Percentiles rank a stretch among this genome's conserved stretches.
These are phyloP conservation scores for Echinosphaeria canescens DNA, from an alignment of 2,329 filamentous ascomycete genomes.

Conservation along the genomic window DNA sequence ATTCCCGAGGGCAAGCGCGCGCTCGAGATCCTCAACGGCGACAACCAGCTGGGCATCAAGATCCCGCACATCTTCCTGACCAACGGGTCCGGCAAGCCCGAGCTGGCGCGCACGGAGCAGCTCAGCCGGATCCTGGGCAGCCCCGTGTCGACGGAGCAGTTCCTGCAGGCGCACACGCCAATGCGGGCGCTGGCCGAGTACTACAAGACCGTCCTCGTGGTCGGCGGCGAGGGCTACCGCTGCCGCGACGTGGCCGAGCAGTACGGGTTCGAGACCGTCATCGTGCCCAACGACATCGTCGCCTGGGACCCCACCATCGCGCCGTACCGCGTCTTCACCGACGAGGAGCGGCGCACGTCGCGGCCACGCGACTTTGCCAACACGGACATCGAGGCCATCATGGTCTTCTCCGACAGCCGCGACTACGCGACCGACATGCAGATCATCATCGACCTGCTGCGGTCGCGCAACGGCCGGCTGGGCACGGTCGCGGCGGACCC, in stretches of 20 bases:
- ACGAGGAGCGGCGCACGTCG: constrained; percentile 43
- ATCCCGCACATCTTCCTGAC: constrained; percentile 57
- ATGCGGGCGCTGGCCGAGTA: constrained; percentile 59
- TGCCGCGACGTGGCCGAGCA: constrained; percentile 52
- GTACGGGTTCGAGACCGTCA: constrained; percentile 54
- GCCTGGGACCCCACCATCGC: constrained; percentile 48
- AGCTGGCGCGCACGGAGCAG: constrained; percentile 40
- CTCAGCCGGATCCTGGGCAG: constrained; percentile 42
- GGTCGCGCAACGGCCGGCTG: constrained; percentile 43
- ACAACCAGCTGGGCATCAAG: constrained; percentile 61
- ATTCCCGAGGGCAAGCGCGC: constrained; percentile 45
- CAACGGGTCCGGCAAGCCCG: constrained; percentile 54
- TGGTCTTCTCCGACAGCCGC: constrained; percentile 53
- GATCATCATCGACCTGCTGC: constrained; percentile 53
- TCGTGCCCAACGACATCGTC: constrained; percentile 53
- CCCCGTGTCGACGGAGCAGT: constrained; percentile 48
- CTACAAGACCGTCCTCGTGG: constrained; percentile 55
- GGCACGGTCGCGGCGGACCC: constrained; percentile 45
- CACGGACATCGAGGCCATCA: constrained; percentile 50
- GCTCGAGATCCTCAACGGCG: constrained; percentile 50
- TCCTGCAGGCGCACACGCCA: constrained; percentile 58
- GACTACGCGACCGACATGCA: constrained; percentile 60
- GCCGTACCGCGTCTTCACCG: constrained; percentile 45
- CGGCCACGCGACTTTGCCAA: constrained; percentile 51
- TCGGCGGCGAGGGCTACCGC: constrained; percentile 55